Evolutionary conservation across 805 yeast species (phyloP).

Genomic region (Torulaspora franciscae): DNA sequence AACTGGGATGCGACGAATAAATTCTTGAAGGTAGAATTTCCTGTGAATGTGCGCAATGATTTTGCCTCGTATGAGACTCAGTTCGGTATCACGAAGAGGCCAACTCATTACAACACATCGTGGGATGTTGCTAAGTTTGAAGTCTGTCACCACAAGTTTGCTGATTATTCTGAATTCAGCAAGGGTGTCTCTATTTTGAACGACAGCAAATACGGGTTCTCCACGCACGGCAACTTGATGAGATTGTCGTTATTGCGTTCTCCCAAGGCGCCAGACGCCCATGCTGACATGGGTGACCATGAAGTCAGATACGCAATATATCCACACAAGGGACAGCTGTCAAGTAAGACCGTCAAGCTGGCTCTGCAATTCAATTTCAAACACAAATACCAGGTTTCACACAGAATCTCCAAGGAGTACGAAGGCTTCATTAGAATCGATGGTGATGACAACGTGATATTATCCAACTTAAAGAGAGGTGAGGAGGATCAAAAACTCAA

Average conservation of each 20-base stretch:
- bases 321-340: constrained; percentile 73
- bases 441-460: constrained; percentile 57
- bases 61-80: constrained; percentile 88
- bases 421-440: constrained; percentile 34
- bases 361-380: constrained; percentile 76
- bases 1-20: constrained; percentile 82
- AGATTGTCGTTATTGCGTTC: constrained; percentile 81
- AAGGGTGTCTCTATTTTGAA: constrained; percentile 86
- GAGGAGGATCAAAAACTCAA: constrained; percentile 68
- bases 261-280: constrained; percentile 90
- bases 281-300: constrained; percentile 91
- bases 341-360: constrained; percentile 59
- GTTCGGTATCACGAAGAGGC: constrained; percentile 85
- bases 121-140: constrained; percentile 98
- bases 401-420: constrained; percentile 14
- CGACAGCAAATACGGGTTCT: constrained; percentile 85
- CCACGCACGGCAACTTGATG: constrained; percentile 89
- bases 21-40: constrained; percentile 92
- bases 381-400: constrained; percentile 24
- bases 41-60: constrained; percentile 74
- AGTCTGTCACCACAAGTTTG: constrained; percentile 89
- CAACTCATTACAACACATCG: constrained; percentile 89
- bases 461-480: constrained; percentile 79
- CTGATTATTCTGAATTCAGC: constrained; percentile 79
- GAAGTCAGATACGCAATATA: constrained; percentile 73